Evolutionary conservation across 805 yeast species (phyloP), one percentile per base, ranked within the genome.

Genomic region (Ogataea parapolymorpha): DNA sequence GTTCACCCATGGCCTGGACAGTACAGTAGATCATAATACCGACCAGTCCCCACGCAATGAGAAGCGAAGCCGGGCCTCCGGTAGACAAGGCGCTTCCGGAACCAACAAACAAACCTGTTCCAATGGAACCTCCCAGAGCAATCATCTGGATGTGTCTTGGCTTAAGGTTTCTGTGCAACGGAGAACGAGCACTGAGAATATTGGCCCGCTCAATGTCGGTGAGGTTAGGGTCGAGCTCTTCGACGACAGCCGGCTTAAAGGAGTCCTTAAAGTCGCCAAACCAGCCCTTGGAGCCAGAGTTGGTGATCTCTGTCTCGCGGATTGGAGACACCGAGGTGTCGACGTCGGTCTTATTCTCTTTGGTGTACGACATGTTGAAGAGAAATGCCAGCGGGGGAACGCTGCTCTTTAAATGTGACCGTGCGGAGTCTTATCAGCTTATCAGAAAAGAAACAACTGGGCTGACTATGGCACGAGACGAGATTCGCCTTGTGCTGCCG

Each of bases 71-170:
- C n/a, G 93, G 91, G 20, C 93, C 93, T 58, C 87, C 85, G 24
- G 71, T 67, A 14, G 71, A 50, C 37, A 85, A 63, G 2, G 85
- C 74, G 13, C 71, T 62, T 45, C 86, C 85, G 2, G 88, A 75
- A 56, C 88, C 87, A 24, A 87, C 83, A 46, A 87, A 79, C 37
- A 87, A 68, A 56, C 93, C 95, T 7, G 91, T 82, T 53, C 95
- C 95, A 51, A 86, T 85, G 45, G 84, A 75, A 31, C 91, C 90
- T 50, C 91, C 93, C 46, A 85, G 70, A 37, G 93, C 89, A 64
- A 85, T 85, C 87, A 84, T 80, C 45, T 82, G 80, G 50, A 85
- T 63, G 59, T 85, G 91, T 56, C 90, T 71, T 31, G 77, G 73
- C 52, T 75, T 78, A 37, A 82, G 67, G 7, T 70, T 59, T 49